Evolutionary conservation across 2,329 filamentous ascomycete genomes (phyloP), one percentile per base, ranked within the genome.

Genomic region (Colletotrichum sp.): DNA sequence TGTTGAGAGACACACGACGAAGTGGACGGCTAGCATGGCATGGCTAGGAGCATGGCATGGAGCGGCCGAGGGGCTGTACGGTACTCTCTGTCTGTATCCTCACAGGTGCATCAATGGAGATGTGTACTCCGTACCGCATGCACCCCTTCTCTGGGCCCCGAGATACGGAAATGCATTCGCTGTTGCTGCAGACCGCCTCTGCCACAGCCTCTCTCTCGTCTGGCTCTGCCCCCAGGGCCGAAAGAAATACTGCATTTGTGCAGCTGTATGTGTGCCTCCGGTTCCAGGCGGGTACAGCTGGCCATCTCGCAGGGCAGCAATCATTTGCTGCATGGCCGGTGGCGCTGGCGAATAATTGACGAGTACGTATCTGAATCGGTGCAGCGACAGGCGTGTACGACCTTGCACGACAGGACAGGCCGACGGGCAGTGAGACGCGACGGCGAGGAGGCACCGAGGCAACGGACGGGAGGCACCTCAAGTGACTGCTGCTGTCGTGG

Each of bases 1-100:
- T 69, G 74, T 69, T 76, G 70, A 59, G 70, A 25, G n/a, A 72
- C 62, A 52, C 32, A 36, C 67, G 69, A 64, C 15, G 55, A 70
- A 59, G 49, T 57, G 65, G 44, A 68, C 29, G 27, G 29, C 29
- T 32, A 62, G 59, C 59, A 62, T 62, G 29, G 59, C 34, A 13
- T 22, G 63, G 63, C 32, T 19, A 44, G 63, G 63, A 49, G 63
- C 13, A 22, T 22, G 63, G 63, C 34, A 39, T 66, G 63, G 63
- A 52, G 63, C 8, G 25, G 34, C 63, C 63, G 36, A 22, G 25
- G 36, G 59, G 59, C 59, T 32, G 29, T 62, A 62, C 59, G 29
- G 59, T 59, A 30, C 27, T 27, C 55, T 59, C 55, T 59, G 55
- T 12, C 55, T 59, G 55, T 59, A 59, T 27, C 55, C 27, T 27